Base-by-base conservation (phyloP, 179 eudicot genomes). In the Silene vulgaris region DNA sequence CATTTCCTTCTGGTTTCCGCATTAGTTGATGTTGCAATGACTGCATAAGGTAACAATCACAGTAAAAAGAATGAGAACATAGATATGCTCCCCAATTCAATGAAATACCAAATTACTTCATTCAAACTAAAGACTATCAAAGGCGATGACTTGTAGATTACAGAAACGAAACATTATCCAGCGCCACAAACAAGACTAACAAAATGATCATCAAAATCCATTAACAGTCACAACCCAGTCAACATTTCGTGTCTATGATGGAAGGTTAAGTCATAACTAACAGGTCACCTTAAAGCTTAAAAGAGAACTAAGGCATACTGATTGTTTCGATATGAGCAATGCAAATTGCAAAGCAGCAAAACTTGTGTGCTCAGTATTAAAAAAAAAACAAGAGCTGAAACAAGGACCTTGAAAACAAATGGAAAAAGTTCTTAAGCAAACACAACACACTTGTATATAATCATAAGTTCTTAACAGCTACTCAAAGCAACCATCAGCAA, bases 1-100 rank as follows among this genome's bases (percentile, higher is more conserved):
- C 97, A 82, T 88, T 89, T 75, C 91, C 97, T 69, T 95, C 99
- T 61, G 91, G 84, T 77, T 85, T 92, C 56, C 93, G 85, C 13
- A 85, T 78, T 61, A 86, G 81, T 52, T 92, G 97, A 40, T 95
- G 97, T 65, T 88, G 85, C 48, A 88, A 75, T 66, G 90, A 80
- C 96, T 90, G 84, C 80, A 84, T 29, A 77, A 77, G 56, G 45
- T 40, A 54, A 72, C 40, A 28, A 72, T 7, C 45, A 71, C 62
- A 9, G 62, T 29, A 54, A 16, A 54, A 26, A 45, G 59, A 9
- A 21, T 19, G 8, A 69, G 19, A 69, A 37, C 59, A 48, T 14
- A 72, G 20, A 72, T 40, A 17, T 66, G 50, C 12, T 66, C 35
- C 23, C 14, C 12, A 32, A 26, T 66, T 14, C 50, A 20, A 66